Base-by-base conservation (phyloP, 169 alveolate species). In the Eimeria sp. region DNA sequence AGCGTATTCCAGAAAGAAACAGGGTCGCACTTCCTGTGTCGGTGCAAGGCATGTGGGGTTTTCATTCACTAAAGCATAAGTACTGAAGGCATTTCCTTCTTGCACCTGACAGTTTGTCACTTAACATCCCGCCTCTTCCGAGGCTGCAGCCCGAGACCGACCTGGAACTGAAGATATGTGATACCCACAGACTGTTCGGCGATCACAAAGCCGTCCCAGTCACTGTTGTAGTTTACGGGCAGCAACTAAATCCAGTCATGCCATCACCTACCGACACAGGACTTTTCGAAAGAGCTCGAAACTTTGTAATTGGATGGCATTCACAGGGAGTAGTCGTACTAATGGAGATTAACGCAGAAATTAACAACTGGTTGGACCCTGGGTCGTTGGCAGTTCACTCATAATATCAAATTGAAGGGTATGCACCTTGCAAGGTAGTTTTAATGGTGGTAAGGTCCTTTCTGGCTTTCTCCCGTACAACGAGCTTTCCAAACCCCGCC, bases 21-120 rank as follows among this genome's bases (percentile, higher is more conserved):
- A 75, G 20, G 14, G 86, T 2, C 86, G 5, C 86, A 75, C 86
- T 75, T 75, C 86, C 86, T 75, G 86, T 18, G 30, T 6, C 45
- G 20, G 22, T 10, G 30, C 40, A 75, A 40, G 58, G 7, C 11
- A 25, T 54, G 5, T 16, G 10, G 73, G 40, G 34, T 40, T 25
- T 20, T 27, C 40, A 58, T 4, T 58, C 22, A 67, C 78, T 4
- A 67, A n/a, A 16, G 47, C 78, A 11, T 6, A 67, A 5, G 78
- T 1, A 30, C 9, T 20, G 45, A 4, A 67, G 78, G 0, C 49
- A 67, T 18, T 67, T 67, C 78, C 7, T 11, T 5, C 22, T 7
- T 63, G 40, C 40, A 34, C 40, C 13, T 5, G 10, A 25, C 40
- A 16, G 40, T 3, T 25, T 63, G 73, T 2, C 78, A 2, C 18